Evolutionary conservation across 2,329 filamentous ascomycete genomes (phyloP).

Genomic region (Tolypocladium album): DNA sequence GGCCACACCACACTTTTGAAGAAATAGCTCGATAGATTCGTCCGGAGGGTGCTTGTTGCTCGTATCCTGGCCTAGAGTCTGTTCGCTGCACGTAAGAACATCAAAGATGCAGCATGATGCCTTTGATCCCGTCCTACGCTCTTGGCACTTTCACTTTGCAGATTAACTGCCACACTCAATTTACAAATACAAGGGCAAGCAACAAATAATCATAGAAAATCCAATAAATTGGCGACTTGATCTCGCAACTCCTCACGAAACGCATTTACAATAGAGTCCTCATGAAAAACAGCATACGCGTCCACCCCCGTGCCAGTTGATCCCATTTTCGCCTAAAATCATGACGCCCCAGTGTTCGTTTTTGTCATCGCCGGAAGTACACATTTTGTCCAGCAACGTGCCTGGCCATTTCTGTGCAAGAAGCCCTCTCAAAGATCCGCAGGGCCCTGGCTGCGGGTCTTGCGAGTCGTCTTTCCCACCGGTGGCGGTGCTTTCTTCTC

Average conservation of each 20-base stretch:
- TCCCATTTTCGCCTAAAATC: not conserved
- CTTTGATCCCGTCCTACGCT: too few species aligned
- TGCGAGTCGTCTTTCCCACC: constrained; percentile 26
- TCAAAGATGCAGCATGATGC: too few species aligned
- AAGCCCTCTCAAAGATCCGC: constrained; percentile 12
- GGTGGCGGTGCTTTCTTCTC: constrained; percentile 22
- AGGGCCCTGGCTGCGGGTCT: constrained; percentile 32
- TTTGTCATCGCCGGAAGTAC: not conserved
- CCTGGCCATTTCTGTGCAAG: not conserved
- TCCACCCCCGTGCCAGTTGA: not conserved
- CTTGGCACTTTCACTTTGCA: too few species aligned
- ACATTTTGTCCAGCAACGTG: not conserved
- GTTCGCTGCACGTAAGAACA: too few species aligned
- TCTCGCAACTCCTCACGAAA: not conserved
- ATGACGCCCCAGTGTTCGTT: not conserved
- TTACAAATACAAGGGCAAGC: not conserved
- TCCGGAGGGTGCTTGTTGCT: too few species aligned
- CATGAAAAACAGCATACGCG: not conserved
- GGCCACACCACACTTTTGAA: too few species aligned
- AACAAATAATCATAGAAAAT: not conserved
- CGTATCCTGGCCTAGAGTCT: too few species aligned
- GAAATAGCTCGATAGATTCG: too few species aligned
- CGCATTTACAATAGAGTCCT: not conserved
- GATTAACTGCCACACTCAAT: not conserved
- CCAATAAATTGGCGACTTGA: not conserved